Evolutionary conservation across 2,329 filamentous ascomycete genomes (phyloP), one percentile per base, ranked within the genome.

Genomic region (Colletotrichum eleusines): DNA sequence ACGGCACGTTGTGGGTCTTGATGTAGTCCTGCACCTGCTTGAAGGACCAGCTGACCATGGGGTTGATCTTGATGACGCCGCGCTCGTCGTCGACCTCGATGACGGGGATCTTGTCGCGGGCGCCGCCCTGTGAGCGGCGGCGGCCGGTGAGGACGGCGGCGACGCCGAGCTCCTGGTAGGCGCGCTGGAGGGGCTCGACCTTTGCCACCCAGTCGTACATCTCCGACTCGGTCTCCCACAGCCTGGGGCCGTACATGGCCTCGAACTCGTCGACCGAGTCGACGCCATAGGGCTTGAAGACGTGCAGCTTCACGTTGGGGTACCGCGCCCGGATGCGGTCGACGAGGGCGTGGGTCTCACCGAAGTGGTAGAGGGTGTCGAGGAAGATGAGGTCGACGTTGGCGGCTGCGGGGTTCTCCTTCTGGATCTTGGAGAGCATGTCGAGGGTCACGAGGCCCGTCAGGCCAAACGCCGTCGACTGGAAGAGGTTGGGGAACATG

Each of bases 201-300:
- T 99, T 99, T 84, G 95, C 96, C 73, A 96, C 87, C 87, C 94
- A 98, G 87, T 99, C 96, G 83, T 99, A 99, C 77, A 95, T 88
- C 78, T 98, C 93, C 60, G 94, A 88, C 74, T 96, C 92, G 40
- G 86, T 89, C 80, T 97, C 92, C 91, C 95, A 99, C 58, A 98
- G 85, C 74, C 90, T 89, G 79, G 91, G 86, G 77, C 96, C 96
- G 79, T 98, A 94, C 77, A 90, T 91, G 72, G 88, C 85, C 80
- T 94, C 92, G 78, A 99, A 98, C 74, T 97, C 91, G 62, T 88
- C 88, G 23, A 88, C 87, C 0, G 88, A 94, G 66, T 92, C 88
- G 77, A 89, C 88, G 62, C 92, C 94, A 63, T 91, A 89, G 16
- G 96, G 96, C 86, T 93, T 95, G 89, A 94, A 98, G 75, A 95